Conservation (phyloP, 2,329 filamentous ascomycete species). For the Microdochium trichocladiopsis region DNA sequence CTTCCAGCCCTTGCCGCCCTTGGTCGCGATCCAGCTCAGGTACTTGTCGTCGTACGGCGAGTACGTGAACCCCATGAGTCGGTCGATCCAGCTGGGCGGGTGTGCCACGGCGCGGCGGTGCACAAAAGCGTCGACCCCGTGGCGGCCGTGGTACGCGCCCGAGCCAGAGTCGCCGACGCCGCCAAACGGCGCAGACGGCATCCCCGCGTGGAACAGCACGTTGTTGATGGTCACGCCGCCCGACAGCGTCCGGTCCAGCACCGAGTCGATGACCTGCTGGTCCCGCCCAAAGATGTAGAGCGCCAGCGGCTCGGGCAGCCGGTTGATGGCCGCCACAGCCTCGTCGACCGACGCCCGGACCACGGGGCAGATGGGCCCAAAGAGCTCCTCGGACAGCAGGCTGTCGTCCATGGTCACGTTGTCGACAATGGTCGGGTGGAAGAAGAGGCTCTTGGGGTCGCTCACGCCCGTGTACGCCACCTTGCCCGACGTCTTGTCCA, state of each 20-base stretch:
- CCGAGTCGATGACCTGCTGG: slow-evolving; percentile 23
- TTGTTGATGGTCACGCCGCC: slow-evolving; percentile 46
- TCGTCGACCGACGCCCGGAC: slow-evolving; percentile 21
- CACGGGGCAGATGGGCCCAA: slow-evolving; percentile 34
- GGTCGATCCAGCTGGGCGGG: slow-evolving; percentile 28
- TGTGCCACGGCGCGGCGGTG: slow-evolving; percentile 29
- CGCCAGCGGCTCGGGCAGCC: slow-evolving; percentile 25
- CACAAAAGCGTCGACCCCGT: slow-evolving; percentile 36
- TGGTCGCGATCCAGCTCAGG: neutral
- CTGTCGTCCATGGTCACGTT: slow-evolving; percentile 26
- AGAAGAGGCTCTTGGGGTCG: slow-evolving; percentile 18
- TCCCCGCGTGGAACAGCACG: slow-evolving; percentile 32
- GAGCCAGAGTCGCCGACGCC: slow-evolving; percentile 41
- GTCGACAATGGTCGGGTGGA: slow-evolving; percentile 30
- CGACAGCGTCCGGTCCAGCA: slow-evolving; percentile 29
- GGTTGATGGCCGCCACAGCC: slow-evolving; percentile 17
- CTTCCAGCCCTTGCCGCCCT: neutral
- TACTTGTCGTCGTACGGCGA: neutral
- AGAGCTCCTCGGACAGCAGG: slow-evolving; percentile 35
- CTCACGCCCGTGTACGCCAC: slow-evolving; percentile 25
- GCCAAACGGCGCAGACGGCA: slow-evolving; percentile 37
- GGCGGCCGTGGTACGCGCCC: slow-evolving; percentile 40
- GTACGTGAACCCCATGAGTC: neutral
- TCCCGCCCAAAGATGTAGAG: slow-evolving; percentile 32
- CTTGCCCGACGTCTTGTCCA: slow-evolving; percentile 26